Percentiles rank a stretch among this genome's conserved stretches.
These are phyloP conservation scores for Achlya hypogyna DNA, from an alignment of 352 stramenopile species.

Conservation along the genomic window DNA sequence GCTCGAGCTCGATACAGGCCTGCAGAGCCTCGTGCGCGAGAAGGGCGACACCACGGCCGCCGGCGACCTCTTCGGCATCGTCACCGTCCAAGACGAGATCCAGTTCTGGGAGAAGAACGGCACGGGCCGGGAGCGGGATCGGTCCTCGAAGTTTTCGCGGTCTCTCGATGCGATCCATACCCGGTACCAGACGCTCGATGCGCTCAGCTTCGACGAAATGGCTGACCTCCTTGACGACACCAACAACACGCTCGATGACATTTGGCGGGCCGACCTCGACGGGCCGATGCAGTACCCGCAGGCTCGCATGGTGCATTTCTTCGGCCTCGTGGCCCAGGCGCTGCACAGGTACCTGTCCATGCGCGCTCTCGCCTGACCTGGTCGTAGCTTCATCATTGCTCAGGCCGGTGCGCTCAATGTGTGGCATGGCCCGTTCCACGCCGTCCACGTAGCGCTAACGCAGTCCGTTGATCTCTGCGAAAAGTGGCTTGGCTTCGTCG, in stretches of 20 bases:
- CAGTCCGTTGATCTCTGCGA: constrained; percentile 67
- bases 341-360: constrained; percentile 37
- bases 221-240: constrained; percentile 79
- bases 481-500: constrained; percentile 59
- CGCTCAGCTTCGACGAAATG: constrained; percentile 70
- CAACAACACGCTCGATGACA: constrained; percentile 79
- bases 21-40: constrained; percentile 40
- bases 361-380: neutral
- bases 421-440: constrained; percentile 57
- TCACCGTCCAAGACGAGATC: constrained; percentile 79
- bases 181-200: constrained; percentile 48
- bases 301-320: constrained; percentile 77
- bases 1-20: constrained; percentile 54
- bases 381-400: constrained; percentile 41
- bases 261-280: constrained; percentile 75
- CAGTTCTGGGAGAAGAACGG: constrained; percentile 72
- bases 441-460: constrained; percentile 46
- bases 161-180: constrained; percentile 79
- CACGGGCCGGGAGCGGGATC: constrained; percentile 29
- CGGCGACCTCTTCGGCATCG: constrained; percentile 59
- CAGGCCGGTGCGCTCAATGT: constrained; percentile 43
- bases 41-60: constrained; percentile 25
- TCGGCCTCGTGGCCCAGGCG: constrained; percentile 67
- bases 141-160: constrained; percentile 66
- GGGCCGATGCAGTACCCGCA: constrained; percentile 70